Evolutionary conservation across 345 rosid species (phyloP), one percentile per base, ranked within the genome.

Genomic region (Brassica cretica): DNA sequence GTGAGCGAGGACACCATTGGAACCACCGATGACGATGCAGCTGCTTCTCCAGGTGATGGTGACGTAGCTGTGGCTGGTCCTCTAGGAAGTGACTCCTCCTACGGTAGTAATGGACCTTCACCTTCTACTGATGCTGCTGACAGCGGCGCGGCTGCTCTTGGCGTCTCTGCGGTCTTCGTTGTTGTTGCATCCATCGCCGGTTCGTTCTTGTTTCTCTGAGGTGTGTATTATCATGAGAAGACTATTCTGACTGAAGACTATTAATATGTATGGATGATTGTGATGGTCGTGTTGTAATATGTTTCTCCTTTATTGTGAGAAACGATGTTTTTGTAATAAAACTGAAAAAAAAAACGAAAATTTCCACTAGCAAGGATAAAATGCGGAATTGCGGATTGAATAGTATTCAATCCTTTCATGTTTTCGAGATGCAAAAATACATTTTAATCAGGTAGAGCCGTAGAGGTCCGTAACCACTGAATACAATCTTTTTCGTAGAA

Each of bases 1-100:
- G 24, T 72, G 6, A 66, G 21, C 53, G 71, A 73, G 9, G 81
- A 80, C 37, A 49, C 35, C 18, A 79, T 73, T 39, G 81, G 84
- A 70, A 67, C 84, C 16, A 56, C 81, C 9, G 82, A 60, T 2
- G 74, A 61, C 6, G 66, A 51, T 37, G 55, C 71, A 29, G 74
- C 84, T 72, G 19, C 84, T 63, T 16, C 85, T 33, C 84, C 76
- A 5, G 82, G 49, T 44, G 83, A 80, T 65, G 79, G 39, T 66
- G 84, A 70, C 6, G 81, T 75, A 15, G 87, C 85, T 3, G 85
- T 82, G 18, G 82, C 87, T 0, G 88, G 84, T 71, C 84, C 88
- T 8, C 33, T 82, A 3, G 87, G 87, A 33, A 78, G 84, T 49
- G 85, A 62, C 35, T 71, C 80, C 3, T 62, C 84, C 18, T 76